Percentiles rank a stretch among this genome's conserved stretches.
Evolutionary conservation across 768 basidiomycete species (phyloP).

Genomic region (Krasilnikovozyma curviuscula): DNA sequence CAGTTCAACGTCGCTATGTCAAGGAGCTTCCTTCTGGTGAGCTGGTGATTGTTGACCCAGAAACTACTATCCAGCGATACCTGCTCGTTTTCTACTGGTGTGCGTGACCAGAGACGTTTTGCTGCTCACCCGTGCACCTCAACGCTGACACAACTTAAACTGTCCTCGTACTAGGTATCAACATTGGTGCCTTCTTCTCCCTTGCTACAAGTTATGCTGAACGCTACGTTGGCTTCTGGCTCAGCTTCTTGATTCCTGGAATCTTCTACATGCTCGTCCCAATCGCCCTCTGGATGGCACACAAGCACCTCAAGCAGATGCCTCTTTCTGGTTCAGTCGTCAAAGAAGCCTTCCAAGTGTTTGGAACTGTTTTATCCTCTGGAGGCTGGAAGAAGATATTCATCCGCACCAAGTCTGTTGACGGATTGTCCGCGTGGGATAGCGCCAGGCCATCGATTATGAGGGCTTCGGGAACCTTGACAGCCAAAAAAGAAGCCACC

Average conservation of each 20-base stretch:
- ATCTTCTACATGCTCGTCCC: conserved; percentile 24
- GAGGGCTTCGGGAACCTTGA: no score
- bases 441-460: no score
- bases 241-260: conserved; percentile 20
- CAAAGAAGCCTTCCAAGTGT: no score
- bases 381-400: no score
- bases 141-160: background rate
- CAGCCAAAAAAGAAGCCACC: no score
- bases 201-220: conserved; percentile 20
- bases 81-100: conserved; percentile 8
- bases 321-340: no score
- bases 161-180: conserved; percentile 8
- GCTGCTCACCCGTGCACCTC: background rate
- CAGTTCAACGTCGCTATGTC: background rate
- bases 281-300: no score
- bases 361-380: no score
- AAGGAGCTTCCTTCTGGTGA: background rate
- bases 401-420: no score
- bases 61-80: background rate
- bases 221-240: conserved; percentile 24
- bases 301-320: no score
- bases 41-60: conserved; percentile 9
- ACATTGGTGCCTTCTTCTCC: conserved; percentile 23
- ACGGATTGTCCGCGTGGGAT: no score
- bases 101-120: background rate